Conservation (phyloP, 306 rosid species). For the Hylodesmum podocarpum region DNA sequence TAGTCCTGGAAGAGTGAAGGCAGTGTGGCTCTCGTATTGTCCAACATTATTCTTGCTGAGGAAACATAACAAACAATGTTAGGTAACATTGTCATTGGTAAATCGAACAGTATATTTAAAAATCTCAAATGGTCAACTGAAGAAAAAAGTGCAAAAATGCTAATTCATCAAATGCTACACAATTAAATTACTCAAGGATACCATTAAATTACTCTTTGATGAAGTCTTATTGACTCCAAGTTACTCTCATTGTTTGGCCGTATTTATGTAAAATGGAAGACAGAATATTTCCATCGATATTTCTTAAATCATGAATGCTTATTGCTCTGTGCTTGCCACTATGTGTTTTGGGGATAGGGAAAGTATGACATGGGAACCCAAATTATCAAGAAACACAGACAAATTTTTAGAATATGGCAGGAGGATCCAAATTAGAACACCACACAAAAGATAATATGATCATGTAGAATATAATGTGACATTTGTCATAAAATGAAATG, state of each 20-base stretch:
- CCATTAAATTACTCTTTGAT: background rate
- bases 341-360: background rate
- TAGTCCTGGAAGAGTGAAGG: conserved; percentile 70
- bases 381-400: background rate
- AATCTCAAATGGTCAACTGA: background rate
- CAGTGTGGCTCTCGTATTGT: conserved; percentile 78
- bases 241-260: background rate
- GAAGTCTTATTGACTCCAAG: background rate
- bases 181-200: background rate
- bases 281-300: background rate
- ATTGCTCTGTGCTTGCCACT: background rate
- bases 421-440: background rate
- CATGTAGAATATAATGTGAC: background rate
- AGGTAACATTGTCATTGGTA: background rate
- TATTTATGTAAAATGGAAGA: background rate
- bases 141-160: background rate
- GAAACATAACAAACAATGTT: conserved; percentile 18
- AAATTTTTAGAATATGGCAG: background rate
- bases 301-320: background rate
- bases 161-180: background rate
- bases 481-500: background rate
- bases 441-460: background rate
- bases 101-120: conserved; percentile 5
- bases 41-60: conserved; percentile 71
- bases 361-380: background rate